Conservation (phyloP, 2,329 filamentous ascomycete species). For the Fusarium gaditjirri region DNA sequence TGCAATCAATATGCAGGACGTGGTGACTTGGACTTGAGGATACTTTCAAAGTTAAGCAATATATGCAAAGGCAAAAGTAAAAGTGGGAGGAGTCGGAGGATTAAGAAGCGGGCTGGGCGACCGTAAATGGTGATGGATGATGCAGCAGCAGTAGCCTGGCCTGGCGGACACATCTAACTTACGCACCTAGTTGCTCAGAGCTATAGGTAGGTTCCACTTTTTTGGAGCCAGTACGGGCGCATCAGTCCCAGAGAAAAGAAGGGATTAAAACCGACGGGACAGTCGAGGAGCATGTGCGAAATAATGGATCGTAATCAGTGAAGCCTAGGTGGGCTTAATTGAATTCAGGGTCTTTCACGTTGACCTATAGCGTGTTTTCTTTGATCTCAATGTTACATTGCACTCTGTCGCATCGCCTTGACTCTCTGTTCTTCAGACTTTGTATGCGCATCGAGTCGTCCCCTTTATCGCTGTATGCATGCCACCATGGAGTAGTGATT, state of each 20-base stretch:
- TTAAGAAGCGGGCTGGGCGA: slow-evolving; percentile 32
- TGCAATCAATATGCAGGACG: neutral
- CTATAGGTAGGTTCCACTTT: slow-evolving; percentile 29
- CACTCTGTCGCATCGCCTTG: neutral
- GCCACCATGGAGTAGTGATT: neutral
- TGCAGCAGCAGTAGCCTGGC: slow-evolving; percentile 46
- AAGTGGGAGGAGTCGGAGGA: slow-evolving; percentile 29
- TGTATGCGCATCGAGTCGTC: neutral
- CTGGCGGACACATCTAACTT: slow-evolving; percentile 30
- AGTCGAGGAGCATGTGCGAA: neutral
- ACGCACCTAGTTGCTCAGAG: slow-evolving; percentile 4
- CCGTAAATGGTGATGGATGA: slow-evolving; percentile 39
- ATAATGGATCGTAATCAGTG: neutral
- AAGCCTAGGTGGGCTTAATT: neutral
- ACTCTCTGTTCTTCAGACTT: neutral
- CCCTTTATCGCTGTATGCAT: neutral
- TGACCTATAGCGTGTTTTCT: neutral
- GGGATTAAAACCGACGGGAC: neutral
- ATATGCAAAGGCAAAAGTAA: slow-evolving; percentile 20
- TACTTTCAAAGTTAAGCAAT: neutral
- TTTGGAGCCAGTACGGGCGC: slow-evolving; percentile 17
- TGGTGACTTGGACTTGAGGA: slow-evolving; percentile 8
- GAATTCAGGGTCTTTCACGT: neutral
- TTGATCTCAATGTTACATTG: neutral
- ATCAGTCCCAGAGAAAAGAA: neutral